Evolutionary conservation across 768 basidiomycete species (phyloP), one percentile per base, ranked within the genome.

Genomic region (Pleurotus sapidus): DNA sequence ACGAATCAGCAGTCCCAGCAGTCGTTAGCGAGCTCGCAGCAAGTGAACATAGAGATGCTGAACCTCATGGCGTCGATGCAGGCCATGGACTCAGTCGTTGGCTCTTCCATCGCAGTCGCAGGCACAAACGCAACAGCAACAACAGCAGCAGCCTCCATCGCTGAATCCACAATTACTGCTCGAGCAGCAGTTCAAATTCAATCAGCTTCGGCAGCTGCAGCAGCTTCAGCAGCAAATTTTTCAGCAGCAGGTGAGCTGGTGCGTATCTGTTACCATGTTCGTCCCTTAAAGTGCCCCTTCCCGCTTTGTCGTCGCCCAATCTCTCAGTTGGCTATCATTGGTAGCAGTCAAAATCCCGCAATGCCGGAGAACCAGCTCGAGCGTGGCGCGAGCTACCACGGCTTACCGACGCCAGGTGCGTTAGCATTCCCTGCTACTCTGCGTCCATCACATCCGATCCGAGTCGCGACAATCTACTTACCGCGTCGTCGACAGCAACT

Each of bases 211-310:
- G 60, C 86, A 89, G 67, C 75, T 89, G 7, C 89, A 88, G 65
- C 85, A 89, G 67, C 75, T 88, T 11, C 90, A 95, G 66, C 86
- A 86, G 57, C 88, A 92, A 76, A 89, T 93, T 59, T 90, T 93
- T 58, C 92, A 94, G 65, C 92, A 94, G 67, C 93, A 94, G 86
- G 93, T 88, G 57, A 60, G 82, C 67, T 50, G 63, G 37, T 48
- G 9, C 14, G 49, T 37, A 17, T 43, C 20, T 53, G 15, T 4
- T 30, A 18, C 40, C 49, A 38, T 54, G 25, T 59, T 50, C 24
- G 23, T 17, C 45, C 54, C 18, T 49, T 39, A 53, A 53, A 53
- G 34, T 23, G 14, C 27, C 39, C 37, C 48, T 49, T 59, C 39
- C 55, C 40, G 23, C 23, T 59, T 58, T 54, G 63, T 88, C 87